Base-by-base conservation (phyloP, 805 yeast genomes). In the Yarrowia bubula region DNA sequence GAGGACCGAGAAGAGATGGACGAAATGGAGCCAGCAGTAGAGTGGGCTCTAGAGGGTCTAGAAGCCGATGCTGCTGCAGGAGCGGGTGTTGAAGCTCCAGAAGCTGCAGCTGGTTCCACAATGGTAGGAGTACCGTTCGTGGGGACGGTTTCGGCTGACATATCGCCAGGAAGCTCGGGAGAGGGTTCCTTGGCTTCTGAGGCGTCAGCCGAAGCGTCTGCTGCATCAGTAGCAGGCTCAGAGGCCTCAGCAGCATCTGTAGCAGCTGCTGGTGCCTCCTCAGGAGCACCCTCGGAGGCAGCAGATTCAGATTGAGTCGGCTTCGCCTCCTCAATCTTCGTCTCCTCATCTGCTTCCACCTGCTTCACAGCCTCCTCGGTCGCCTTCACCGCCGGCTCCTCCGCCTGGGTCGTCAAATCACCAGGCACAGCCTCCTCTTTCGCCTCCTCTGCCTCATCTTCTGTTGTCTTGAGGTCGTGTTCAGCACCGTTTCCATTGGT, bases 1-100 rank as follows among this genome's bases (percentile, higher is more conserved):
- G 72, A 68, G 22, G 69, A 71, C 17, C 70, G 70, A 3, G 74
- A 71, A n/a, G 68, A 67, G 8, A 67, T 46, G 17, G 73, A 70
- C 10, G 72, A 62, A 14, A 69, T 67, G 8, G 73, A 70, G 39
- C 70, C 66, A 9, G 75, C 75, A 5, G 71, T 67, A 9, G 65
- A 61, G 57, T 61, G 46, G 9, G 64, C 51, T 43, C 51, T 15
- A 4, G 17, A 28, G 2, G 42, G 33, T 2, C 64, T 32, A 8
- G 46, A 11, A 13, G 47, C 32, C 8, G 47, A 9, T n/a, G 47
- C 8, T 4, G 7, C 28, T 5, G n/a, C n/a, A n/a, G 46, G 28
- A 22, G 37, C 38, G 6, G 35, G 53, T 14, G 53, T 33, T 7
- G 53, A 31, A 8, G 8, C 53, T n/a, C 38, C 38, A 6, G 53